Conservation (phyloP, 2,329 filamentous ascomycete genomes). For the Pseudopithomyces chartarum region DNA sequence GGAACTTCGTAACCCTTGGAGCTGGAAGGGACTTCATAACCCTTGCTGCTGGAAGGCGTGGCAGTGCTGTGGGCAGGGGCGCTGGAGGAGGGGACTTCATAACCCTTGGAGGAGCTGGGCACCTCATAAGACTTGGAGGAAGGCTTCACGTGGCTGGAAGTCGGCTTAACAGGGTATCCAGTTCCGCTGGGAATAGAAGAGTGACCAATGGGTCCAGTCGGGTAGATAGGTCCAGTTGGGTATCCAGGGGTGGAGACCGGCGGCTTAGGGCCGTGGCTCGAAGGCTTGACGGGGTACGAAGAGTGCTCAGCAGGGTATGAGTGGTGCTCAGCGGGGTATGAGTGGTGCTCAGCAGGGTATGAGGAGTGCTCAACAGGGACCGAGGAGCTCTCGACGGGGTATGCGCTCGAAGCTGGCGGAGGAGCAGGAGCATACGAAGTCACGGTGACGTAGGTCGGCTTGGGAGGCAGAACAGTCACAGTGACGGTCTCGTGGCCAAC, state of each 20-base stretch:
- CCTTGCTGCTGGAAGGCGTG: background rate
- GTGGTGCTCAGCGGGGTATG: background rate
- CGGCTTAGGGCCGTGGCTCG: background rate
- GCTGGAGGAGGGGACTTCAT: background rate
- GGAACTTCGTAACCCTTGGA: background rate
- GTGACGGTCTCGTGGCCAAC: conserved; percentile 34
- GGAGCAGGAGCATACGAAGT: background rate
- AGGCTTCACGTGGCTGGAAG: conserved; percentile 1
- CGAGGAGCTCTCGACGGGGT: background rate
- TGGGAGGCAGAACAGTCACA: conserved; percentile 7
- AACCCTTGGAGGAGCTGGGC: conserved; percentile 6
- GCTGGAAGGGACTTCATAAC: conserved; percentile 3
- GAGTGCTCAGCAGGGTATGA: conserved; percentile 7
- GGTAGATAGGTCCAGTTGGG: conserved; percentile 1
- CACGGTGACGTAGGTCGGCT: background rate
- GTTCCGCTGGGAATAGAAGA: conserved; percentile 14
- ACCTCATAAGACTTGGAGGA: background rate
- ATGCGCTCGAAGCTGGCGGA: no score
- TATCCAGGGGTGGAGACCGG: background rate
- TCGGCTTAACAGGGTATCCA: conserved; percentile 25
- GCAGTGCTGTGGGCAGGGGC: background rate
- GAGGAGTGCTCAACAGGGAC: background rate
- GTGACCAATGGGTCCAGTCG: conserved; percentile 4
- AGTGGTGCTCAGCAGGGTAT: background rate
- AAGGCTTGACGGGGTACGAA: conserved; percentile 2